Conservation (phyloP, 2,329 filamentous ascomycete genomes). For the Zalaria sp. region DNA sequence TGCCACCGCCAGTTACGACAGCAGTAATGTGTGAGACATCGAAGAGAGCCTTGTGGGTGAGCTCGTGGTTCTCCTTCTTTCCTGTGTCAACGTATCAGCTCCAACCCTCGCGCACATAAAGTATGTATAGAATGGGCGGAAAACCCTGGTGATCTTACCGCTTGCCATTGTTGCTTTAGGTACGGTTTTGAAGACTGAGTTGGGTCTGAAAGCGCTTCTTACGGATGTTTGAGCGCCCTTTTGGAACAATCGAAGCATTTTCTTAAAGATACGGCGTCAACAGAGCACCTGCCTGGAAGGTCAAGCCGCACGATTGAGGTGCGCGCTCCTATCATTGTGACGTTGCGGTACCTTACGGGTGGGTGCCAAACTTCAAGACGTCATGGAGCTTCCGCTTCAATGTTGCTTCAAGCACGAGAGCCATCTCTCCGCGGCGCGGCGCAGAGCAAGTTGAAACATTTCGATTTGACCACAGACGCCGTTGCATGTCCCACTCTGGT, state of each 20-base stretch:
- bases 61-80: constrained; percentile 23
- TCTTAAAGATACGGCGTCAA: too few relatives aligned
- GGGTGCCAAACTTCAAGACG: too few relatives aligned
- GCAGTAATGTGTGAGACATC: constrained; percentile 31
- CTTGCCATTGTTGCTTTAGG: constrained; percentile 10
- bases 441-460: too few relatives aligned
- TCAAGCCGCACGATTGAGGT: too few relatives aligned
- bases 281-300: too few relatives aligned
- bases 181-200: constrained; percentile 3
- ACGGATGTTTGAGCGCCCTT: constrained; percentile 7
- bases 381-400: too few relatives aligned
- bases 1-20: constrained; percentile 31
- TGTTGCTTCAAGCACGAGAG: too few relatives aligned
- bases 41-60: constrained; percentile 28
- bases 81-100: neutral
- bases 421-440: too few relatives aligned
- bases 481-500: too few relatives aligned
- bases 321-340: too few relatives aligned
- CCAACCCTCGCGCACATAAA: constrained; percentile 5
- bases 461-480: too few relatives aligned
- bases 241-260: constrained; percentile 9
- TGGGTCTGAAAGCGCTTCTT: constrained; percentile 7
- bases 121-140: neutral
- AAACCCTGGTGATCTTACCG: neutral
- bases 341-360: too few relatives aligned